Conservation (phyloP, 805 yeast genomes). For the Priceomyces medius region DNA sequence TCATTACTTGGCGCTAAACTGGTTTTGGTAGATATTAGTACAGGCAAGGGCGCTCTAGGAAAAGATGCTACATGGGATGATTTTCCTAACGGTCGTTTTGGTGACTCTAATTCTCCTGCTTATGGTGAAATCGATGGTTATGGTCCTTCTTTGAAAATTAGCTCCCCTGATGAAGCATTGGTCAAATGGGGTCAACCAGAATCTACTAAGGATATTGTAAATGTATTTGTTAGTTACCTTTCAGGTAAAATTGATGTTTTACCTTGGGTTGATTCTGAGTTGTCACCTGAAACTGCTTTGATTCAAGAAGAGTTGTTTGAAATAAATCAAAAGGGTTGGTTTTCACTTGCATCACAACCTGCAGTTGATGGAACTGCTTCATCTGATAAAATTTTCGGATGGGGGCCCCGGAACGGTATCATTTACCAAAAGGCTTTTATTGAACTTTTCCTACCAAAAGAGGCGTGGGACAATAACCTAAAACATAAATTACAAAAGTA, state of each 20-base stretch:
- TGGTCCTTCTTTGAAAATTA: constrained; percentile 84
- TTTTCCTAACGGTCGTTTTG: constrained; percentile 92
- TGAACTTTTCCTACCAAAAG: constrained; percentile 70
- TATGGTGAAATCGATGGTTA: constrained; percentile 98
- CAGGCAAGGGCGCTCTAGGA: constrained; percentile 81
- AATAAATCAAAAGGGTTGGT: constrained; percentile 69
- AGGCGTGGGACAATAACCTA: constrained; percentile 61
- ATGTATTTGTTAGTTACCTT: constrained; percentile 68
- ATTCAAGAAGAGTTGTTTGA: constrained; percentile 89
- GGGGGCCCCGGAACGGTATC: constrained; percentile 92
- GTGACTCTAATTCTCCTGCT: constrained; percentile 94
- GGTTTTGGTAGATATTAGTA: constrained; percentile 70
- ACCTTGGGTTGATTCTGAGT: constrained; percentile 90
- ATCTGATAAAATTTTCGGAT: constrained; percentile 86
- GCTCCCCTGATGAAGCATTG: constrained; percentile 58
- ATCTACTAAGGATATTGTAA: constrained; percentile 55
- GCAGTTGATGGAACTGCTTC: constrained; percentile 79
- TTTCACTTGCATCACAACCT: constrained; percentile 95
- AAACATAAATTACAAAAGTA: constrained; percentile 47
- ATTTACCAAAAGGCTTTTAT: constrained; percentile 93
- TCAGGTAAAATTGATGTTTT: constrained; percentile 71
- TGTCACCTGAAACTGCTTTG: constrained; percentile 85
- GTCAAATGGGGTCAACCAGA: constrained; percentile 82
- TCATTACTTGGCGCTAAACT: constrained; percentile 41
- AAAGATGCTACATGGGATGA: constrained; percentile 97